These are phyloP conservation scores for Hansenula lynferdii DNA, from an alignment of 1,139 yeast genomes.

Conservation along the genomic window DNA sequence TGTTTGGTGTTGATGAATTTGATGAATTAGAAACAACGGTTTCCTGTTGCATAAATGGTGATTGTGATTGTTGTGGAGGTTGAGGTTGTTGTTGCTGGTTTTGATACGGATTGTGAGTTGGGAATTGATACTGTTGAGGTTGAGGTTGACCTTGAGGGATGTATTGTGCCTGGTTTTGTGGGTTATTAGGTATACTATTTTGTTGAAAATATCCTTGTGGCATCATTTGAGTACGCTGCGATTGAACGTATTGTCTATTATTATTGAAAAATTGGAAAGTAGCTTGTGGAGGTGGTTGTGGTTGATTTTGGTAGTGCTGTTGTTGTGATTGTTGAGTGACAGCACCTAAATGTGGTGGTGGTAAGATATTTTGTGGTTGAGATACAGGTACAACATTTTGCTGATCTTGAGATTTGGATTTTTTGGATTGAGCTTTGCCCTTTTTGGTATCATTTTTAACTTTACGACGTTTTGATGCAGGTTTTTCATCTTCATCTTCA, in stretches of 20 bases:
- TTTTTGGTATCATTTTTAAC: slow-evolving; percentile 7
- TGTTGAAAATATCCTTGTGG: not conserved
- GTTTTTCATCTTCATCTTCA: slow-evolving; percentile 21
- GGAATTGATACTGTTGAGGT: no score
- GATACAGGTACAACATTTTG: no score
- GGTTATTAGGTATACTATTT: not conserved
- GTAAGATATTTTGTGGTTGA: not conserved
- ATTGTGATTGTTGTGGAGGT: no score
- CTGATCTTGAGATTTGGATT: no score
- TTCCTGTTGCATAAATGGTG: slow-evolving; percentile 1
- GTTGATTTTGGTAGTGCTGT: slow-evolving; percentile 5
- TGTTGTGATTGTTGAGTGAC: not conserved
- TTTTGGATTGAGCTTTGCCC: slow-evolving; percentile 6
- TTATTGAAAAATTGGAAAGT: not conserved
- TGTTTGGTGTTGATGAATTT: slow-evolving; percentile 7
- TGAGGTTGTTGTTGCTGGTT: no score
- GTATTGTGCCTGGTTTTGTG: not conserved
- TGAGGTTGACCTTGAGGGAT: slow-evolving; percentile 8
- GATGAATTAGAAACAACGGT: not conserved
- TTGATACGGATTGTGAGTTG: no score
- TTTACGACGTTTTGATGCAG: slow-evolving; percentile 1
- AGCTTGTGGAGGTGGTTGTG: slow-evolving; percentile 1
- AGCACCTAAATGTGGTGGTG: not conserved
- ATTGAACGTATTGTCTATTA: no score
- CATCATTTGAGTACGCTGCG: not conserved